These are phyloP conservation scores for Claviceps africana DNA, from an alignment of 2,329 filamentous ascomycete species.

Conservation along the genomic window DNA sequence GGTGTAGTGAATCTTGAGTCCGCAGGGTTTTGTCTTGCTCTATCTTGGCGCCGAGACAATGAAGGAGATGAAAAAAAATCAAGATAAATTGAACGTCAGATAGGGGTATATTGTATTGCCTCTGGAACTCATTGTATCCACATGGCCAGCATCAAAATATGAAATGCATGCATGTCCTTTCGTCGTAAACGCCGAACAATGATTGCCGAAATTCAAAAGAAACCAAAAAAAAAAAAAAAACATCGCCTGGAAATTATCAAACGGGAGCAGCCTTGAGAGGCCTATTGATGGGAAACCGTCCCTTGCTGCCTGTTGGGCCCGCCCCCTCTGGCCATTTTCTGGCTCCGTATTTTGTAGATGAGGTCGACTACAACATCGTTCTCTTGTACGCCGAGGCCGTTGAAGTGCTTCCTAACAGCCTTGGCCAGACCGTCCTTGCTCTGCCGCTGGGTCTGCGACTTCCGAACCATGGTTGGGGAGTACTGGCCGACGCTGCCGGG, in stretches of 20 bases:
- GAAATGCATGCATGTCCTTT: background rate
- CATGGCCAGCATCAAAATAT: background rate
- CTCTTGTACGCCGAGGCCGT: constrained; percentile 63
- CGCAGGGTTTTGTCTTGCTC: background rate
- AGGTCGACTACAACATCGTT: constrained; percentile 73
- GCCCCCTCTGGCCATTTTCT: constrained; percentile 15
- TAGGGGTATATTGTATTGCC: background rate
- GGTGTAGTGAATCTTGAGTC: too few species aligned
- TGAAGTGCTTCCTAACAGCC: constrained; percentile 70
- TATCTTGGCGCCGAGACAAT: background rate
- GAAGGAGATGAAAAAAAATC: background rate
- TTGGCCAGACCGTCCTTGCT: constrained; percentile 59
- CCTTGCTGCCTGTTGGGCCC: constrained; percentile 12
- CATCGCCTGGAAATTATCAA: background rate
- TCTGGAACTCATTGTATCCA: background rate
- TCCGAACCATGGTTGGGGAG: constrained; percentile 63
- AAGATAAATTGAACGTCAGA: background rate
- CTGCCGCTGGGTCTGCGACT: constrained; percentile 49
- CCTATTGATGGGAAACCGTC: constrained; percentile 39
- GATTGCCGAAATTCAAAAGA: background rate
- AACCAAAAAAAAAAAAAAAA: constrained; percentile 5
- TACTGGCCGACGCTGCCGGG: constrained; percentile 52
- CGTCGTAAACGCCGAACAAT: background rate
- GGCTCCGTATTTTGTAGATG: constrained; percentile 49
- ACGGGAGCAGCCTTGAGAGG: background rate